Conservation (phyloP, 2,329 filamentous ascomycete genomes). For the Fusarium goolgardi region DNA sequence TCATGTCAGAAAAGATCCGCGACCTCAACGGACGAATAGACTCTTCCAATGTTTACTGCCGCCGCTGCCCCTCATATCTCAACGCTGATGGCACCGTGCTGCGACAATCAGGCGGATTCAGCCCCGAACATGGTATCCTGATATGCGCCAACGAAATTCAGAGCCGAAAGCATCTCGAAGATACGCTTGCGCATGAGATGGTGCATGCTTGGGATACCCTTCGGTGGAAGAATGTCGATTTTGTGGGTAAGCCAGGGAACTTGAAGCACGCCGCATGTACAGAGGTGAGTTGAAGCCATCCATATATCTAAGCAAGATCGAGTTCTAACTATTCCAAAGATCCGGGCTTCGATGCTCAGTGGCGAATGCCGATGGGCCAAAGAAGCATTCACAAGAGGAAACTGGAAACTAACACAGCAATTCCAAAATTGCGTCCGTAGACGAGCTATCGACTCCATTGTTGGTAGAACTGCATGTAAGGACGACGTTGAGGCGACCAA, state of each 20-base stretch:
- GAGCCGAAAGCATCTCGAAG: slow-evolving; percentile 84
- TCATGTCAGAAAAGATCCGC: slow-evolving; percentile 83
- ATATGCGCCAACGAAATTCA: slow-evolving; percentile 93
- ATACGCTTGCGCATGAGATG: slow-evolving; percentile 97
- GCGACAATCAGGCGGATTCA: slow-evolving; percentile 82
- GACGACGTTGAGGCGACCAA: slow-evolving; percentile 87
- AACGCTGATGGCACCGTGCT: slow-evolving; percentile 70
- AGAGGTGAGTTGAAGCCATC: slow-evolving; percentile 70
- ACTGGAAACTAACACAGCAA: slow-evolving; percentile 91
- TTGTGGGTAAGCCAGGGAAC: slow-evolving; percentile 70
- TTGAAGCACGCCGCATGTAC: slow-evolving; percentile 92
- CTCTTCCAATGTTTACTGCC: slow-evolving; percentile 80
- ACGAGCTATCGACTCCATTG: slow-evolving; percentile 83
- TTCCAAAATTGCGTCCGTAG: slow-evolving; percentile 91
- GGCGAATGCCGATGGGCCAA: slow-evolving; percentile 93
- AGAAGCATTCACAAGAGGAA: slow-evolving; percentile 85
- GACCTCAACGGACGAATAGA: slow-evolving; percentile 83
- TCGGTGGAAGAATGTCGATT: slow-evolving; percentile 85
- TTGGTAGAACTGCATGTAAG: slow-evolving; percentile 81
- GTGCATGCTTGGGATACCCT: slow-evolving; percentile 96
- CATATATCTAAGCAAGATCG: not conserved
- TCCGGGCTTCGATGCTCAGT: slow-evolving; percentile 90
- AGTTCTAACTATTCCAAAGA: slow-evolving; percentile 62
- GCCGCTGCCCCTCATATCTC: slow-evolving; percentile 74
- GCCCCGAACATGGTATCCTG: slow-evolving; percentile 85